Evolutionary conservation across 345 rosid species (phyloP), one percentile per base, ranked within the genome.

Genomic region (Salix koriyanagi): DNA sequence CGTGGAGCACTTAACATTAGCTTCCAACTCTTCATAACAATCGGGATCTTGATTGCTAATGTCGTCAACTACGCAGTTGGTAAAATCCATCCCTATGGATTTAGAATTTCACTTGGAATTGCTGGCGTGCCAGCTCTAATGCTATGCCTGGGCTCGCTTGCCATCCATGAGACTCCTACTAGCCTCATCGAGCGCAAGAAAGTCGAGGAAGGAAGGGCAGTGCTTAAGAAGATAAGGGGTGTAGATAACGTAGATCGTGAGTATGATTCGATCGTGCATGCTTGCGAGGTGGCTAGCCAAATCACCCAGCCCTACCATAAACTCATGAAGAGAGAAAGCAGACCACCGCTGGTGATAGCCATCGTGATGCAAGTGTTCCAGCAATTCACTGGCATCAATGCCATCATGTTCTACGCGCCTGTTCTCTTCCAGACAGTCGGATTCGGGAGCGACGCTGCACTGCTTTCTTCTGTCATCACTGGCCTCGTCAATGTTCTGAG

Each of bases 1-100:
- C 86, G 96, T 78, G 97, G 97, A 83, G 88, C 86, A 37, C 85
- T 93, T 19, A 93, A 87, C 81, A 79, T 90, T 10, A 70, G 76
- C 77, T 93, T 93, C 58, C 96, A 93, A 80, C 48, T 93, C 68
- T 87, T 93, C n/a, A 88, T 93, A 82, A 91, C 97, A 37, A 2
- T 87, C 3, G 96, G 97, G 1, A 93, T 90, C 62, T 19, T 93
- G 44, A 37, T 71, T 10, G 96, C 97, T 2, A 91, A 90, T 76
- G 0, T 71, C 4, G 54, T 91, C 6, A 89, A 90, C 76, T 88
- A 76, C 72, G 65, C 26, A 21, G 84, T 89, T 10, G 82, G 90
- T 41, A 80, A 32, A 0, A 1, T 77, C 4, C 79, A 76, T 56
- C 77, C 83, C 10, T 48, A 90, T 7, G 94, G 96, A 0, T 91